phyloP scores from a whole-genome alignment of 179 eudicot genomes.

The Beta macrorhiza region DNA sequence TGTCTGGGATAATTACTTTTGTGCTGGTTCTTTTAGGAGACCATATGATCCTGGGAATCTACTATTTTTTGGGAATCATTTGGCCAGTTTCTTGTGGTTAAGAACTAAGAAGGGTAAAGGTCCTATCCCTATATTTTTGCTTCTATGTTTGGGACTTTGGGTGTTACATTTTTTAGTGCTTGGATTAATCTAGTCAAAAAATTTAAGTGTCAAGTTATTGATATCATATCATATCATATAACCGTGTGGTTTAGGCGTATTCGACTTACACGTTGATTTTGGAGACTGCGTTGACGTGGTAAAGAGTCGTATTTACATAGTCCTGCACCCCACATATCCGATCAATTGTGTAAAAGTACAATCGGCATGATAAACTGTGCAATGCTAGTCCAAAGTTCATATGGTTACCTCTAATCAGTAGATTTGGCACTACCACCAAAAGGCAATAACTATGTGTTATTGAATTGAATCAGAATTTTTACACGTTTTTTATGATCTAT shows the following conservation, averaged over 20 bases:
- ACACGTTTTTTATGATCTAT: not conserved
- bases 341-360: too few relatives aligned
- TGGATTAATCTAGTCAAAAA: not conserved
- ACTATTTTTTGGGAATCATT: constrained; percentile 15
- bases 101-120: not conserved
- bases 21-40: constrained; percentile 26
- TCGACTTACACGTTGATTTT: too few relatives aligned
- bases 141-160: too few relatives aligned
- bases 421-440: not conserved
- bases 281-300: too few relatives aligned
- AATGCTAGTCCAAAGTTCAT: not conserved
- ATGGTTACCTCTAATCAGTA: not conserved
- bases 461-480: not conserved
- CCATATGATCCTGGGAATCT: constrained; percentile 20
- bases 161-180: not conserved
- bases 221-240: too few relatives aligned
- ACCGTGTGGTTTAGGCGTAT: too few relatives aligned
- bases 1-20: constrained; percentile 10
- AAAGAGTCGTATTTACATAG: too few relatives aligned
- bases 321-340: too few relatives aligned
- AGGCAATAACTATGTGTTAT: not conserved
- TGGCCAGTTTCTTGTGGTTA: constrained; percentile 17
- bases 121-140: not conserved
- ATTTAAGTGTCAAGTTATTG: too few relatives aligned
- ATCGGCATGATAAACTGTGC: not conserved